Evolutionary conservation across 805 yeast species (phyloP), one percentile per base, ranked within the genome.

Genomic region (Metschnikowia kofuensis): DNA sequence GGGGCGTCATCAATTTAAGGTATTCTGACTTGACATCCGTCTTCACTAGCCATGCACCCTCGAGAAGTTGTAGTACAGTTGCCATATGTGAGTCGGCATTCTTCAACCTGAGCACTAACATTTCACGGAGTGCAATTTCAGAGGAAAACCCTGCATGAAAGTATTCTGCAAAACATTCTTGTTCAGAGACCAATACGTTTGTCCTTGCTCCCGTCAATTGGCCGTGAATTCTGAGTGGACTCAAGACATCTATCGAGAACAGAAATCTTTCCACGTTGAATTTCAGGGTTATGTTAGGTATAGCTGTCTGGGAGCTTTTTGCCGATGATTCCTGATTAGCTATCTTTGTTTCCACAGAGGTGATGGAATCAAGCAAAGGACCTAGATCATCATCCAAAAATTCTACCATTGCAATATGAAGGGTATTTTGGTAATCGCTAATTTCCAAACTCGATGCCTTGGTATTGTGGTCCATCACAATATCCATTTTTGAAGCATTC

Each of bases 1-100:
- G 64, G 4, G 70, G 70, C 4, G 58, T 40, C 28, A 57, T 59
- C 9, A 67, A 44, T 43, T 70, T 68, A 16, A 71, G 55, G 47
- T 61, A 68, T 2, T 72, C 73, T n/a, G 66, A 45, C 11, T 56
- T 55, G 7, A 59, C 43, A 5, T 56, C 53, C 0, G 59, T 45
- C 2, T 51, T 40, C 2, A 65, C 44, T 26, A 62, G 40, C 44
- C 47, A 42, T 11, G 50, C 21, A 2, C 56, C 59, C 0, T 47
- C 51, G 1, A 42, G 14, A 1, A 50, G 40, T 7, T 47, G 44
- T 21, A 60, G 40, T 31, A 52, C 55, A 11, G 66, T 27, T 6
- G 45, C 49, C 7, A 62, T 48, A 8, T 48, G 47, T 40, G 65
- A 45, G 12, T 65, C 63, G 2, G 72, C 65, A 40, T 60, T 61